These are phyloP conservation scores for Leavenworthia alabamica DNA, from an alignment of 345 rosid genomes.

Conservation along the genomic window DNA sequence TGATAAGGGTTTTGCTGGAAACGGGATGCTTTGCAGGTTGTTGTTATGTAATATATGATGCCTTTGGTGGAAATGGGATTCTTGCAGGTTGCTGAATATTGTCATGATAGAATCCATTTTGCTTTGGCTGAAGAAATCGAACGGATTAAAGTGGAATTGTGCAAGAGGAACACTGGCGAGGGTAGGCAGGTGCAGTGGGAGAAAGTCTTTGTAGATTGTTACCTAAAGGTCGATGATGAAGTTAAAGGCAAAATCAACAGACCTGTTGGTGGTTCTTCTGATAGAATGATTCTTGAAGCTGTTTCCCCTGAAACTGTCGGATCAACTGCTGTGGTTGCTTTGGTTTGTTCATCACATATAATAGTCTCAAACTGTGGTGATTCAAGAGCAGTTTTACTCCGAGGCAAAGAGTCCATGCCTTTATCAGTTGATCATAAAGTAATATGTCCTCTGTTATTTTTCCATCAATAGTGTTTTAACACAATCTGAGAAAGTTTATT, in stretches of 20 bases:
- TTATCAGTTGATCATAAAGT: conserved; percentile 89
- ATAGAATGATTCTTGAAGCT: conserved; percentile 38
- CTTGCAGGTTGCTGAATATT: conserved; percentile 88
- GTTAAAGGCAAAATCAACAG: conserved; percentile 54
- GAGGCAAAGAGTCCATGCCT: conserved; percentile 76
- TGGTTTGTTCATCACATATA: conserved; percentile 84
- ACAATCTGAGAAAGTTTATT: conserved; percentile 1
- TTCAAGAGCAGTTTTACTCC: conserved; percentile 82
- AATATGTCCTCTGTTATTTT: conserved; percentile 21
- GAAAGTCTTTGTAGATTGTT: conserved; percentile 62
- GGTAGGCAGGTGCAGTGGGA: conserved; percentile 64
- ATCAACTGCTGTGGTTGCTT: conserved; percentile 90
- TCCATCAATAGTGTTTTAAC: not conserved
- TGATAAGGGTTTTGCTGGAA: conserved; percentile 28
- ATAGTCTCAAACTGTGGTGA: conserved; percentile 91
- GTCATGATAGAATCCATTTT: conserved; percentile 62
- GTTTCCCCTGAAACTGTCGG: conserved; percentile 89
- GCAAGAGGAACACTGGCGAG: conserved; percentile 38
- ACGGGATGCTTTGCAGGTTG: conserved; percentile 26
- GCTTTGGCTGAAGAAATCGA: conserved; percentile 74
- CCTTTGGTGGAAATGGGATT: conserved; percentile 35
- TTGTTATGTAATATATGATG: conserved; percentile 28
- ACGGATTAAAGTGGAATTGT: conserved; percentile 32
- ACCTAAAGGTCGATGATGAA: conserved; percentile 71
- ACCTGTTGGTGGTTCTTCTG: conserved; percentile 33